A percentile compares a stretch with the other conserved stretches of the same genome.
phyloP scores from a whole-genome alignment of 1,284 basidiomycete genomes.

The Fomitopsis palustris region DNA sequence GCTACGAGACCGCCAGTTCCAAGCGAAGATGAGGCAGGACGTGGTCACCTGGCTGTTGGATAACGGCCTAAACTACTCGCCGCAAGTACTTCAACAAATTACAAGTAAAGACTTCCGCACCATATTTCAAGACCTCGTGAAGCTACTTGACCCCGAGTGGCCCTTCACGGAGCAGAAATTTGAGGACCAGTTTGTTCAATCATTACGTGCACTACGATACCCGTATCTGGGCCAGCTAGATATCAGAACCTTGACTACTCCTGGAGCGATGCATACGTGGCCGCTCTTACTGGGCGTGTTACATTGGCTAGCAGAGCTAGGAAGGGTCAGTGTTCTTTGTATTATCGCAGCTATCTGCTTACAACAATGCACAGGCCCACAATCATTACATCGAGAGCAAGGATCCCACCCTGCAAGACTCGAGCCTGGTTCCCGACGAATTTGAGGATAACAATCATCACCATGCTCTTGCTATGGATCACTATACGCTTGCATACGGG shows the following conservation, averaged over 20 bases:
- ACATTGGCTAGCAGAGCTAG: conserved; percentile 84
- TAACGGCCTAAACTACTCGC: conserved; percentile 61
- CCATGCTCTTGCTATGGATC: conserved; percentile 73
- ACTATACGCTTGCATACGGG: conserved; percentile 66
- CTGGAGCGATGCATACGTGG: conserved; percentile 85
- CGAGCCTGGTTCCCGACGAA: conserved; percentile 58
- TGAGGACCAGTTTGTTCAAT: conserved; percentile 77
- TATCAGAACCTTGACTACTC: conserved; percentile 79
- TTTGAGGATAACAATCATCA: conserved; percentile 74
- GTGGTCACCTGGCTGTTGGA: conserved; percentile 65
- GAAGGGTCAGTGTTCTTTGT: conserved; percentile 49
- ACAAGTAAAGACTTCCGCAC: conserved; percentile 79
- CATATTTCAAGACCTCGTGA: conserved; percentile 77
- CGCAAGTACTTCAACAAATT: conserved; percentile 66
- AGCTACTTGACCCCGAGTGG: conserved; percentile 67
- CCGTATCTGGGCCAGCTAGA: conserved; percentile 73
- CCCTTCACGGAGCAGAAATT: conserved; percentile 57
- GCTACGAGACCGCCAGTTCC: conserved; percentile 68
- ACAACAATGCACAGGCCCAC: conserved; percentile 27
- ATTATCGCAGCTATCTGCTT: background rate
- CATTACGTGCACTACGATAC: conserved; percentile 74
- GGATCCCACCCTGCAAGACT: conserved; percentile 63
- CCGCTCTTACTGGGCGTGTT: conserved; percentile 76
- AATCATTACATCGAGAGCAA: conserved; percentile 55
- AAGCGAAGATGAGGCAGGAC: conserved; percentile 71